phyloP scores from a whole-genome alignment of 805 yeast species.

The Myxozyma neotropica region DNA sequence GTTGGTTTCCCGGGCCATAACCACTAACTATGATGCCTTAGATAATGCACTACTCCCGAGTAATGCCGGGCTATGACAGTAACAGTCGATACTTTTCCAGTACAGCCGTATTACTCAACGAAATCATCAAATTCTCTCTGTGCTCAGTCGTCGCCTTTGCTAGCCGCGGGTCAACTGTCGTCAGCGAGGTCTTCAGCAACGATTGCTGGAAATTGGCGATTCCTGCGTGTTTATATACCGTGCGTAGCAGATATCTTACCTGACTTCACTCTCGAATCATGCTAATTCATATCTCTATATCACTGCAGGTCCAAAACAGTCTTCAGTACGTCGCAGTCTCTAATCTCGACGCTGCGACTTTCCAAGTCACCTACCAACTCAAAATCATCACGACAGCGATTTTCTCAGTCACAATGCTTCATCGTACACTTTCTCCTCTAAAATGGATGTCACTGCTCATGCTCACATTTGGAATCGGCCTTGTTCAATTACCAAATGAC shows the following conservation, averaged over 20 bases:
- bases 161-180: slow-evolving; percentile 28
- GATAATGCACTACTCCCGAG: slow-evolving; percentile 48
- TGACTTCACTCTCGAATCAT: too few species aligned
- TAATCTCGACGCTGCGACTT: slow-evolving; percentile 48
- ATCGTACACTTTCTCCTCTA: slow-evolving; percentile 39
- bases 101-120: slow-evolving; percentile 48
- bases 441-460: slow-evolving; percentile 47
- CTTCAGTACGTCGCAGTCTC: slow-evolving; percentile 49
- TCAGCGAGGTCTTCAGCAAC: slow-evolving; percentile 41
- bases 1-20: neutral
- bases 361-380: slow-evolving; percentile 50
- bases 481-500: slow-evolving; percentile 46
- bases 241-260: too few species aligned
- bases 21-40: slow-evolving; percentile 10
- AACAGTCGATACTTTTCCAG: slow-evolving; percentile 44
- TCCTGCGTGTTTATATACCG: slow-evolving; percentile 47
- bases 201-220: slow-evolving; percentile 48
- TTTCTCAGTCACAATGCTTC: slow-evolving; percentile 46
- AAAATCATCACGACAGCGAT: slow-evolving; percentile 49
- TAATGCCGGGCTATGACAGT: slow-evolving; percentile 44
- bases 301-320: slow-evolving; percentile 41
- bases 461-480: slow-evolving; percentile 46
- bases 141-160: slow-evolving; percentile 39
- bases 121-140: slow-evolving; percentile 43
- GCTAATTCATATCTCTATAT: too few species aligned